These are phyloP conservation scores for Phlyctochytrium bullatum DNA, from an alignment of 192 early-diverging fungal genomes.

Conservation along the genomic window DNA sequence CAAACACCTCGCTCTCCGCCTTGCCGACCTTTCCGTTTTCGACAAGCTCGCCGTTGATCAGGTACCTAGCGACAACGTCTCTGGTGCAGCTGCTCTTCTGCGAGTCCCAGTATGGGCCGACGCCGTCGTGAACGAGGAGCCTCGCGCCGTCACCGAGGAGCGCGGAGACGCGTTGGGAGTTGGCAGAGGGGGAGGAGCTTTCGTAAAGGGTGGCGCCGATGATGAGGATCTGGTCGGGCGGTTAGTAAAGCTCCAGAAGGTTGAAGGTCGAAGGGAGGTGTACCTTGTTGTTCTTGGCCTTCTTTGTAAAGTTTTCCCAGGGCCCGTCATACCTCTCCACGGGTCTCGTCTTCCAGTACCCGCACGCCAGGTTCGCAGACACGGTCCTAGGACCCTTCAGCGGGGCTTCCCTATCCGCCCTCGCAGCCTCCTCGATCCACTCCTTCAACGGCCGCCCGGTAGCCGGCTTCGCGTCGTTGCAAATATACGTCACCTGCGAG, in stretches of 20 bases:
- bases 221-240: conserved; percentile 23
- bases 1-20: too few relatives aligned
- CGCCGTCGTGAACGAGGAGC: too few relatives aligned
- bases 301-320: too few relatives aligned
- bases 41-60: too few relatives aligned
- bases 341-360: conserved; percentile 30
- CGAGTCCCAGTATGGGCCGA: too few relatives aligned
- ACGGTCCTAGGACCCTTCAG: background rate
- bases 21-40: too few relatives aligned
- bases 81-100: too few relatives aligned
- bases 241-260: background rate
- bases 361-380: too few relatives aligned
- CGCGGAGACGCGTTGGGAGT: too few relatives aligned
- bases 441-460: background rate
- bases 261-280: background rate
- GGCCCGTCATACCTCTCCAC: conserved; percentile 44
- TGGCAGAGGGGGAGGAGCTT: too few relatives aligned
- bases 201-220: conserved; percentile 42
- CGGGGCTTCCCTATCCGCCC: background rate
- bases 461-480: conserved; percentile 10
- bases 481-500: conserved; percentile 3
- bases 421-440: background rate
- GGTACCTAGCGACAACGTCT: too few relatives aligned
- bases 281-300: conserved; percentile 28
- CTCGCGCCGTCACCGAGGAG: too few relatives aligned